Evolutionary conservation across 805 yeast species (phyloP), one percentile per base, ranked within the genome.

Genomic region (Cyberlindnera euphorbiiphila): DNA sequence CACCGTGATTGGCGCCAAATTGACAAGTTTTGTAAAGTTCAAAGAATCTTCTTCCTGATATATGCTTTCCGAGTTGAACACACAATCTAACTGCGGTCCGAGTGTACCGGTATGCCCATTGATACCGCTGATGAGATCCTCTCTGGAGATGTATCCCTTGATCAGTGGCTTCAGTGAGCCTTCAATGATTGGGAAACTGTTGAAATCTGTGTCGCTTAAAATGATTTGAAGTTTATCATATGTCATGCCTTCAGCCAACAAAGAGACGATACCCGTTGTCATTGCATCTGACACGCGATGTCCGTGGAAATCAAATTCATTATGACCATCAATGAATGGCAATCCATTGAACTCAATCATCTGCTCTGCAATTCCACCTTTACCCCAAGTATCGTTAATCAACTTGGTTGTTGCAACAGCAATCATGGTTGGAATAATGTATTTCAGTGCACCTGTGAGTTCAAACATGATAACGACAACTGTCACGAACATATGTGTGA

Each of bases 391-490:
- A 42, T 85, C 93, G 48, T 78, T 76, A n/a, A 93, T 78, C 25
- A 78, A 63, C 52, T 85, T 85, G 3, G 98, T 89, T 9, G 81
- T 75, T 1, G 95, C 91, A 2, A 93, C 95, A 0, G 87, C 94
- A 36, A 93, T 83, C 98, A 93, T 93, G 0, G 95, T 85, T 3
- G 99, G 99, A 10, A 94, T 72, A 42, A 93, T 85, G 56, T 86
- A 93, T 33, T 83, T 76, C 38, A 89, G 66, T 1, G 98, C 98
- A 22, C 98, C 99, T 0, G 99, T 93, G 38, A 93, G 65, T 62
- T 93, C 98, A 61, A 89, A 85, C 95, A 93, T 88, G 28, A 94
- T 83, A 12, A 93, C 85, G 2, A 89, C 98, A 15, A 91, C 97
- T 0, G 98, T 81, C 9, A 93, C 81, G 0, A 96, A 86, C 43